Conservation (phyloP, 164 flowering plant genomes). For the Vitis vinifera region ASM3070453v1 NC_081808.1:21364501-21365000, state of each 20-base stretch:
- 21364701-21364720: constrained; percentile 78
- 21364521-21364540: neutral
- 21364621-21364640: constrained; percentile 87
- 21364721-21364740: constrained; percentile 78
- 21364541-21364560: neutral
- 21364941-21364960: constrained; percentile 73
- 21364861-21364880: constrained; percentile 49
- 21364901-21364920: constrained; percentile 81
- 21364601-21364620: constrained; percentile 39
- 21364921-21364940: constrained; percentile 97
- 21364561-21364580: neutral
- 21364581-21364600: neutral
- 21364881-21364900: constrained; percentile 53
- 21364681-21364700: constrained; percentile 78
- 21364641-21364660: constrained; percentile 84
- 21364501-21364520: neutral
- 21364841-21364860: constrained; percentile 82
- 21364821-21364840: constrained; percentile 79
- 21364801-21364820: constrained; percentile 87
- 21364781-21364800: constrained; percentile 90
- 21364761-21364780: constrained; percentile 68
- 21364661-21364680: constrained; percentile 71
- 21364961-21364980: constrained; percentile 73
- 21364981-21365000: constrained; percentile 90
- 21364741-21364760: constrained; percentile 76